Base-by-base conservation (phyloP, 2,329 filamentous ascomycete genomes). In the Colletotrichum gloeosporioides region DNA sequence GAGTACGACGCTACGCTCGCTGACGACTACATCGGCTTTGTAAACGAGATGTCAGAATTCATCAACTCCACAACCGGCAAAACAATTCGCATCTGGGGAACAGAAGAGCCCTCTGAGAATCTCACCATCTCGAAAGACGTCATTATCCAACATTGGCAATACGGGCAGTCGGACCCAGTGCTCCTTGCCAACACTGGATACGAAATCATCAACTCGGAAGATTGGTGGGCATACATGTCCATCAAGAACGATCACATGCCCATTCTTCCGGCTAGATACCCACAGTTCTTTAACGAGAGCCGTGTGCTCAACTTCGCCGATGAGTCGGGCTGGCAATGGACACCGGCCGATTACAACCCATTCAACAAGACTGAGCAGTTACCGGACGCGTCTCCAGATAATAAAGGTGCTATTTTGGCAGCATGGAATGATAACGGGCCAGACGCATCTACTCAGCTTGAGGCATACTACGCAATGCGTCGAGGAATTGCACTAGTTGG, bases 161-260 rank as follows among this genome's bases (percentile, higher is more conserved):
- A 75, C 31, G 73, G 73, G 3, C 62, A 89, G 66, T 88, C 87
- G 3, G 87, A 88, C 71, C 87, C 87, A 0, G 78, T 87, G 0
- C 77, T 82, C 12, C 83, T 89, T 1, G 81, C 85, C 13, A 73
- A 79, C 2, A 79, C 83, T 6, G 83, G 83, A 3, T 87, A 88
- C 73, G 72, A 82, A 1, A 39, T 88, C 12, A 82, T 89, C 80
- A 89, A 89, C 77, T 88, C 87, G 1, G 82, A 89, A 59, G 87
- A 89, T 77, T 88, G 87, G 86, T 89, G 87, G 89, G 88, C 87
- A 0, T 91, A 91, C 77, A 89, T 90, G 85, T 87, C 86, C 7
- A 78, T 91, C 69, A 91, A 91, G 75, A 91, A 90, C 75, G 86
- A 89, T 75, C 87, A 88, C 77, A 86, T 80, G 67, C 87, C 87